Percentiles rank a stretch among this genome's conserved stretches.
These are phyloP conservation scores for Cenococcum geophilum DNA, from an alignment of 495 filamentous ascomycete species.

Conservation along the genomic window DNA sequence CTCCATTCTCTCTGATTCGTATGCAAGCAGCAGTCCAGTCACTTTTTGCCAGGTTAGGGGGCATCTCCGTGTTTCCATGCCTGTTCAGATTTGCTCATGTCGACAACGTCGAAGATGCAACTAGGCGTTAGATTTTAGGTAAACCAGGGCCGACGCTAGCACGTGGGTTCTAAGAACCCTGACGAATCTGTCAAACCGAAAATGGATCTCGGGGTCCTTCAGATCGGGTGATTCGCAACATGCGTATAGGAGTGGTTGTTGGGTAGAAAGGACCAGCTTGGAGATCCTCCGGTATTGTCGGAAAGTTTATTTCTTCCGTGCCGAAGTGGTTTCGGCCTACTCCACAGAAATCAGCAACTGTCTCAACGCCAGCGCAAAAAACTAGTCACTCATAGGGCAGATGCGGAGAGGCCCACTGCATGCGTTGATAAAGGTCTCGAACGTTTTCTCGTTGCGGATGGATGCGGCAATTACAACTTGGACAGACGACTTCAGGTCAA, in stretches of 20 bases:
- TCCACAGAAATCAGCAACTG: slow-evolving; percentile 22
- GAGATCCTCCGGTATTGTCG: slow-evolving; percentile 19
- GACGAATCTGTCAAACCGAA: slow-evolving; percentile 8
- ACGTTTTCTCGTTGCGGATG: slow-evolving; percentile 58
- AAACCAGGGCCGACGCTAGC: neutral
- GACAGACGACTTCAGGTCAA: slow-evolving; percentile 45
- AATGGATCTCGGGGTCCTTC: slow-evolving; percentile 9
- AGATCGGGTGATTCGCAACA: slow-evolving; percentile 29
- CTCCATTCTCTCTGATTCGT: neutral
- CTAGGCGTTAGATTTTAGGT: neutral
- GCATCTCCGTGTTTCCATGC: neutral
- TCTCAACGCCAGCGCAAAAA: neutral
- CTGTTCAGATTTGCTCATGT: neutral
- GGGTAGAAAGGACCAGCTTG: slow-evolving; percentile 36
- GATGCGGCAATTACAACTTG: slow-evolving; percentile 55
- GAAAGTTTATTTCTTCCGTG: slow-evolving; percentile 30
- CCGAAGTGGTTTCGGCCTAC: slow-evolving; percentile 31
- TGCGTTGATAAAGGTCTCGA: slow-evolving; percentile 48
- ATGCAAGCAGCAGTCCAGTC: neutral
- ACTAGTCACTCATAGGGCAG: neutral
- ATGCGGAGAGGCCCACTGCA: slow-evolving; percentile 47
- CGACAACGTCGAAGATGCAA: too few species aligned
- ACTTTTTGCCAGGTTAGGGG: neutral
- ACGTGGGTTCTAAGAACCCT: neutral
- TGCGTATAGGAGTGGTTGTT: slow-evolving; percentile 33